These are phyloP conservation scores for Boeremia lycopersici DNA, from an alignment of 2,329 filamentous ascomycete genomes.

Conservation along the genomic window DNA sequence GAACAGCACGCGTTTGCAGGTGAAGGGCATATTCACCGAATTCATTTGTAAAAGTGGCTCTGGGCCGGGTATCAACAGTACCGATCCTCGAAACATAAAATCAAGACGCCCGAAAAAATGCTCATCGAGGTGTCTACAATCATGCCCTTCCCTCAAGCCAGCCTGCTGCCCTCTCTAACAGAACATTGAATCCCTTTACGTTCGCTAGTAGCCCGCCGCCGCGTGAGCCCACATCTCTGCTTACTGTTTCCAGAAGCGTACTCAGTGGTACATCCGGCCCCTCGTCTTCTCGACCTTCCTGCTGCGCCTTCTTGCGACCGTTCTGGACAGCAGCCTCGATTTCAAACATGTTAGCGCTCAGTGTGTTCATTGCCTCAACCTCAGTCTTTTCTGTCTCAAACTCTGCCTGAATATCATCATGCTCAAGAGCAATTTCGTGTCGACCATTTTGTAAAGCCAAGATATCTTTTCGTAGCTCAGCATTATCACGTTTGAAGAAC, in stretches of 20 bases:
- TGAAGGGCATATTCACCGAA: constrained; percentile 5
- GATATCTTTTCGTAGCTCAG: constrained; percentile 54
- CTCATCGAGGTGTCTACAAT: constrained; percentile 1
- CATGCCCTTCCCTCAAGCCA: constrained; percentile 45
- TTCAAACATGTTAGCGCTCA: constrained; percentile 42
- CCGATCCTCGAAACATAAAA: constrained; percentile 2
- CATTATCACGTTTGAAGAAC: constrained; percentile 52
- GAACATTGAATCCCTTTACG: constrained; percentile 41
- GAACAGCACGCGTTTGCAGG: neutral
- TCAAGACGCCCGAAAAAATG: constrained; percentile 5
- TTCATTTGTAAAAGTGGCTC: constrained; percentile 4
- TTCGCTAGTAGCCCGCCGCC: constrained; percentile 42
- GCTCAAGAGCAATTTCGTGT: constrained; percentile 56
- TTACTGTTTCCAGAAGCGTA: constrained; percentile 39
- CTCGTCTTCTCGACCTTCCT: constrained; percentile 40
- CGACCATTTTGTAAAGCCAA: constrained; percentile 56
- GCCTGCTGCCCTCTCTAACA: constrained; percentile 42
- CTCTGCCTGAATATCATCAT: constrained; percentile 53
- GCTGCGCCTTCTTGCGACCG: constrained; percentile 39
- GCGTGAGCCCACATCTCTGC: constrained; percentile 33
- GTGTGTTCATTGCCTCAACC: constrained; percentile 31
- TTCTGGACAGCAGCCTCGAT: constrained; percentile 46
- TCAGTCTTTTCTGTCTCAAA: constrained; percentile 36
- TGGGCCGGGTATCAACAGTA: constrained; percentile 16
- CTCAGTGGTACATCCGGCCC: constrained; percentile 40